Base-by-base conservation (phyloP, 495 filamentous ascomycete genomes). In the Beverwykella pulmonaria region DNA sequence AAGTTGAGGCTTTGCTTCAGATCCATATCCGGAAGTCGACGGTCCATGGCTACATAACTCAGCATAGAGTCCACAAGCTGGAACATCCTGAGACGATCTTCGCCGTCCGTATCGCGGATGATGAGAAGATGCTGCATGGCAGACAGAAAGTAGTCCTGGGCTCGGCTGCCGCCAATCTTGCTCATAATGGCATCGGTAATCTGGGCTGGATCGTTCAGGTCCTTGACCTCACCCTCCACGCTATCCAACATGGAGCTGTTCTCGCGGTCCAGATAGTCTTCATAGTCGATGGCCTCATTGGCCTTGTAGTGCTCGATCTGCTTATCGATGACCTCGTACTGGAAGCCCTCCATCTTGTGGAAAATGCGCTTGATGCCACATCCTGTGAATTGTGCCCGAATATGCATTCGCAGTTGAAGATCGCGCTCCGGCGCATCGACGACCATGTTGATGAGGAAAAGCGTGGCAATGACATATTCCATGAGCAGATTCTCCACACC, bases 401-500 rank as follows among this genome's bases (percentile, higher is more conserved):
- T 92, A 78, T 98, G 95, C 69, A 92, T 89, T 69, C 94, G 88
- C 44, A 97, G 80, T 78, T 96, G 90, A 69, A 98, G 79, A 74
- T 98, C 94, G 65, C 82, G 82, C 73, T 96, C 91, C 8, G 91
- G 88, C 6, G 93, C 92, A 75, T 97, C 93, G 60, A 98, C 89
- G 71, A 98, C 82, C 88, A 96, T 97, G 74, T 98, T 98, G 79
- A 98, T 87, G 69, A 98, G 81, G 70, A 98, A 90, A 77, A 98
- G 85, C 8, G 93, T 93, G 15, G 95, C 91, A 53, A 98, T 92
- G 12, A 92, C 95, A 73, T 98, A 98, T 83, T 98, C 94, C 94
- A 98, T 98, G 15, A 98, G 84, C 53, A 96, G 84, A 73, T 97
- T 98, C 83, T 98, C 94, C 91, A 98, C 95, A 76, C 95, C 94